Percentiles rank a stretch among this genome's conserved stretches.
phyloP scores from a whole-genome alignment of 768 basidiomycete genomes.

The Suillus alpinus region DNA sequence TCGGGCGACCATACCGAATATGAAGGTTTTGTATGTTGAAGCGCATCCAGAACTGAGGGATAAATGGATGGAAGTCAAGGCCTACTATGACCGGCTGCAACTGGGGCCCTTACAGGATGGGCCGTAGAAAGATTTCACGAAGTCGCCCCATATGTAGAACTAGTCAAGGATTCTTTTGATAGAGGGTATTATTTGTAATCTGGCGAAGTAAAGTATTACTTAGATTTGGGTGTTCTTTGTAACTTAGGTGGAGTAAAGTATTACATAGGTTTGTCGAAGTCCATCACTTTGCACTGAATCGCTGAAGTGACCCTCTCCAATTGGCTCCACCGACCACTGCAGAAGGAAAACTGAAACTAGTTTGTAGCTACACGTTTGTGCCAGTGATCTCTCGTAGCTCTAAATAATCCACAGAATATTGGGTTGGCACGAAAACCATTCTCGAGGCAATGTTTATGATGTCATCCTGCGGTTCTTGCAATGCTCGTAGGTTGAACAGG shows the following conservation, averaged over 20 bases:
- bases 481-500: not conserved
- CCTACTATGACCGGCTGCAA: not conserved
- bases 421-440: not conserved
- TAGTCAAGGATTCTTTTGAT: not conserved
- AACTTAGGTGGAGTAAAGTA: not conserved
- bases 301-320: too few relatives aligned
- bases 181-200: not conserved
- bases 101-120: not conserved
- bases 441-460: not conserved
- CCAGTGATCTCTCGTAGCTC: not conserved
- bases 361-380: not conserved
- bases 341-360: not conserved
- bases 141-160: not conserved
- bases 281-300: not conserved
- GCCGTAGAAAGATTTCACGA: not conserved
- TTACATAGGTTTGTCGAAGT: not conserved
- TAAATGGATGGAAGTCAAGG: slow-evolving; percentile 21
- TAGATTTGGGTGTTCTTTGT: too few relatives aligned
- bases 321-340: not conserved
- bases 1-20: slow-evolving; percentile 19
- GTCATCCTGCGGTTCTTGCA: not conserved
- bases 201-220: not conserved
- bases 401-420: not conserved
- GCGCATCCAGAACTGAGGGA: slow-evolving; percentile 26
- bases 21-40: slow-evolving; percentile 25